Evolutionary conservation across 78 protist genomes (phyloP), one percentile per base, ranked within the genome.

Genomic region (Trichosphaerium sp.): DNA sequence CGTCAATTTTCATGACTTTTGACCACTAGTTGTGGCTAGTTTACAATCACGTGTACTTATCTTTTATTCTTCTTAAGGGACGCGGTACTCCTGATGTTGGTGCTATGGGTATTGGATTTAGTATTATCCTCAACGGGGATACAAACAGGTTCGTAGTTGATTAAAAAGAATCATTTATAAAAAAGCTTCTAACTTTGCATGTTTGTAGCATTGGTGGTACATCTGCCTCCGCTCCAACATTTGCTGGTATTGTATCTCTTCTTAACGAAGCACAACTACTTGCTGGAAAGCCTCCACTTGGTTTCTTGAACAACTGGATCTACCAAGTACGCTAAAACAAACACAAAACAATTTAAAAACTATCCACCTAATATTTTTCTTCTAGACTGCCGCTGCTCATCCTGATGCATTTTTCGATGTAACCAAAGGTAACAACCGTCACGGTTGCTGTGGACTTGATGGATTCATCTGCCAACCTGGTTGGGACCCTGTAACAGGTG

Each of bases 301-400:
- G 80, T 2, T 74, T 74, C 71, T 56, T 74, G 47, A 74, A 74
- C 71, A 71, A 71, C 29, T 61, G 25, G 28, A 7, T 74, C 58
- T 74, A 74, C 57, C 18, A n/a, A n/a, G n/a, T n/a, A n/a, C n/a
- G n/a, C n/a, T n/a, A n/a, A n/a, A n/a, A n/a, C n/a, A n/a, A n/a
- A n/a, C n/a, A n/a, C n/a, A n/a, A n/a, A n/a, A n/a, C n/a, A n/a
- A n/a, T n/a, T n/a, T n/a, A n/a, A n/a, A n/a, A n/a, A n/a, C n/a
- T n/a, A n/a, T n/a, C n/a, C n/a, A n/a, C n/a, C n/a, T n/a, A n/a
- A n/a, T n/a, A n/a, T n/a, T n/a, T n/a, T n/a, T n/a, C n/a, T n/a
- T n/a, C n/a, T n/a, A 38, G 42, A 1, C 3, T n/a, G 42, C 38
- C 57, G 21, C 34, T 18, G 42, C 21, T 8, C 40, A 8, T 10